Evolutionary conservation across 1,139 yeast species (phyloP).

Genomic region (Yamadazyma friedrichii): DNA sequence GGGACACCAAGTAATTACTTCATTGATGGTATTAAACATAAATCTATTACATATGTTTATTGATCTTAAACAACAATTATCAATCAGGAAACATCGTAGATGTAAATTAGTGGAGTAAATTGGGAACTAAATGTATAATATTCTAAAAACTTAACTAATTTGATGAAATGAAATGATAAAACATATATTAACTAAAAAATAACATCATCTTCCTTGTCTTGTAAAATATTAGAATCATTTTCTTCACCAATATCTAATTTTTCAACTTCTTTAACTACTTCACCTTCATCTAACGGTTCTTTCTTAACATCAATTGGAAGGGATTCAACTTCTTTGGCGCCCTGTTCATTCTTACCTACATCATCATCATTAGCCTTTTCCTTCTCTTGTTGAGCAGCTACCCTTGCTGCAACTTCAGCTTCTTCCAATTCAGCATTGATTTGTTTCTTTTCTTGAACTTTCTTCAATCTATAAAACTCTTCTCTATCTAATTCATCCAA

Average conservation of each 20-base stretch:
- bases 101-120: too few species aligned
- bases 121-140: too few species aligned
- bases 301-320: constrained; percentile 8
- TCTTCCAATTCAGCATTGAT: constrained; percentile 68
- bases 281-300: constrained; percentile 15
- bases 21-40: too few species aligned
- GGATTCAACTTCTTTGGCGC: constrained; percentile 6
- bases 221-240: constrained; percentile 27
- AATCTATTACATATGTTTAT: too few species aligned
- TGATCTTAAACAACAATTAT: too few species aligned
- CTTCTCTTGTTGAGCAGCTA: constrained; percentile 12
- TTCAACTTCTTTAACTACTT: constrained; percentile 22
- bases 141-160: not conserved
- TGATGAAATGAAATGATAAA: not conserved
- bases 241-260: constrained; percentile 18
- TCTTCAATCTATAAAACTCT: constrained; percentile 93
- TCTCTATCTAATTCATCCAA: constrained; percentile 97
- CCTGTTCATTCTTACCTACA: constrained; percentile 14
- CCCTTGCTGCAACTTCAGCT: constrained; percentile 30
- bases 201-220: constrained; percentile 45
- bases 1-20: too few species aligned
- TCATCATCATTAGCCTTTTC: constrained; percentile 10
- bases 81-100: too few species aligned
- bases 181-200: constrained; percentile 26
- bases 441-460: constrained; percentile 96